phyloP scores from a whole-genome alignment of 805 yeast species.

The Tetrapisispora phaffii region DNA sequence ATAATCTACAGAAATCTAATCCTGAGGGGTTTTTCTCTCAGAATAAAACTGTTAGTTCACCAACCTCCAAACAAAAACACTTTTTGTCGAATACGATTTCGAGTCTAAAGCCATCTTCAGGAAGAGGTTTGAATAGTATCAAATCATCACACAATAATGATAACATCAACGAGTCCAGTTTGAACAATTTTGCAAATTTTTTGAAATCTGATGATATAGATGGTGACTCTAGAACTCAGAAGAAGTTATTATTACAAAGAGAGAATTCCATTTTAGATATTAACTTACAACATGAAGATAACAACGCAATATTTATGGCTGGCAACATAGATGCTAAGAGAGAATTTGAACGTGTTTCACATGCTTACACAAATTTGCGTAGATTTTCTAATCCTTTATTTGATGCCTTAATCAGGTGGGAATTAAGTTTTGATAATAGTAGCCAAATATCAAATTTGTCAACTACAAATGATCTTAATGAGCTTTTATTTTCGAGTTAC shows the following conservation, averaged over 20 bases:
- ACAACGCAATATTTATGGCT: constrained; percentile 29
- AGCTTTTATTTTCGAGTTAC: background rate
- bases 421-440: constrained; percentile 9
- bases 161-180: background rate
- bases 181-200: constrained; percentile 35
- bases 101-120: background rate
- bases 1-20: constrained; percentile 19
- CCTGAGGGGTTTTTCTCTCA: constrained; percentile 8
- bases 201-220: constrained; percentile 31
- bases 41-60: background rate
- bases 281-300: constrained; percentile 21
- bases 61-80: background rate
- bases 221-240: constrained; percentile 68
- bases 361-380: constrained; percentile 63
- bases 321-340: constrained; percentile 51
- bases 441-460: background rate
- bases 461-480: background rate
- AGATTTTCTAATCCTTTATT: constrained; percentile 62
- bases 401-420: constrained; percentile 48
- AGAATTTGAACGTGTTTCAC: constrained; percentile 68
- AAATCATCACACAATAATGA: background rate
- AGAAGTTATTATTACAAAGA: constrained; percentile 72
- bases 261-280: constrained; percentile 62
- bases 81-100: background rate
- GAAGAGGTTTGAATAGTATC: background rate